phyloP scores from a whole-genome alignment of 805 yeast species.

The Zygoascus flipseniorum region DNA sequence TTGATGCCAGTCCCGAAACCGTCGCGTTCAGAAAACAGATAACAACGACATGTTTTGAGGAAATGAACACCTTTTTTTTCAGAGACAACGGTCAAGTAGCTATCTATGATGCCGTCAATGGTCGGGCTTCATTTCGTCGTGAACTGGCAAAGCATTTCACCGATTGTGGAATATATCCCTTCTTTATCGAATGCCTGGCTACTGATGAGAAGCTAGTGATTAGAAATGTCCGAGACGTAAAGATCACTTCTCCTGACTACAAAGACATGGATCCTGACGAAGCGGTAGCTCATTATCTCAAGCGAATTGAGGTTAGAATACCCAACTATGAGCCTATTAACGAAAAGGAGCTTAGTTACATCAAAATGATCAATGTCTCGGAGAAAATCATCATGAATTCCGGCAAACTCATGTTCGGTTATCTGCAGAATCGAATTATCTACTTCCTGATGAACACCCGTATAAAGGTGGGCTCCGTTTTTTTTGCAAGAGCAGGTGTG shows the following conservation, averaged over 20 bases:
- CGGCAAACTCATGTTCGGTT: constrained; percentile 61
- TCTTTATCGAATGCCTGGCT: constrained; percentile 82
- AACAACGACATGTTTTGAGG: constrained; percentile 55
- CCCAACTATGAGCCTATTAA: constrained; percentile 65
- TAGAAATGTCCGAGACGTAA: constrained; percentile 76
- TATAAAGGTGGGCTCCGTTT: constrained; percentile 82
- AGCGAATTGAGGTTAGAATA: constrained; percentile 58
- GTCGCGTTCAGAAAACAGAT: constrained; percentile 48
- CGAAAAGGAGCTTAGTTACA: constrained; percentile 55
- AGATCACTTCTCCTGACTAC: constrained; percentile 77
- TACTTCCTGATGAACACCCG: constrained; percentile 87
- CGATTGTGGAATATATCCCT: constrained; percentile 55
- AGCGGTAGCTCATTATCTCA: constrained; percentile 71
- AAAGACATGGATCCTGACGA: constrained; percentile 59
- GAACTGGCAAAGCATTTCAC: constrained; percentile 48
- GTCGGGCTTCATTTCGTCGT: constrained; percentile 57
- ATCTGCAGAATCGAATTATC: constrained; percentile 81
- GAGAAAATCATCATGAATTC: constrained; percentile 72
- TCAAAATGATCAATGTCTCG: constrained; percentile 87
- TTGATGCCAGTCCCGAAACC: constrained; percentile 40
- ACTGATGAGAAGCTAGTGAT: constrained; percentile 62
- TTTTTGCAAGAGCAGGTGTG: constrained; percentile 56
- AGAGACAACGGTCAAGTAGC: constrained; percentile 87
- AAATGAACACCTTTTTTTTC: constrained; percentile 61
- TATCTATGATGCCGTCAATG: constrained; percentile 92